phyloP scores from a whole-genome alignment of 31 red algal genomes.

The Odonthalia washingtoniensis region DNA sequence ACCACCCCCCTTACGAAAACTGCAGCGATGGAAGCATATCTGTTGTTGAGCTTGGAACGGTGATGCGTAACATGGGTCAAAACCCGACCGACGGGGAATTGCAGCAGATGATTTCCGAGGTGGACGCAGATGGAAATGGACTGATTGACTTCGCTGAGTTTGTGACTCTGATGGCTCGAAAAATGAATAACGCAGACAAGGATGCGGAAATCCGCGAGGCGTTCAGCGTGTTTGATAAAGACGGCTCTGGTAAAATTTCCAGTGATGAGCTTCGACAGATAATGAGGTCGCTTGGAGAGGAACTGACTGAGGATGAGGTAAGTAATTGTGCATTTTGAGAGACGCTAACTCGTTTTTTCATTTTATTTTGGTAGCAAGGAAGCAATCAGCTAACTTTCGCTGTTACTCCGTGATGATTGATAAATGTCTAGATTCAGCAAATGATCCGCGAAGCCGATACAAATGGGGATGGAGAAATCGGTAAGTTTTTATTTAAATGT shows the following conservation, averaged over 20 bases:
- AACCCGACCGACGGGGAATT: conserved; percentile 90
- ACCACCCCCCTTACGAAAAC: neutral
- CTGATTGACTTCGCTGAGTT: conserved; percentile 98
- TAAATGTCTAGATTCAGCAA: conserved; percentile 84
- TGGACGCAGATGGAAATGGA: conserved; percentile 92
- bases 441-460: conserved; percentile 95
- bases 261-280: conserved; percentile 87
- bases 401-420: no score
- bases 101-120: conserved; percentile 91
- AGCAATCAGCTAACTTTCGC: no score
- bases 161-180: conserved; percentile 86
- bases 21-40: conserved; percentile 90
- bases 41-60: conserved; percentile 82
- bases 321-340: neutral
- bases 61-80: conserved; percentile 91
- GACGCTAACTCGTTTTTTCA: neutral
- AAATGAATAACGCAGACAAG: conserved; percentile 93
- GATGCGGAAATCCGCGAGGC: conserved; percentile 91
- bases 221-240: conserved; percentile 95
- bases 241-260: conserved; percentile 93
- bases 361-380: no score
- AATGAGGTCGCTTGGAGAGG: conserved; percentile 89
- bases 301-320: conserved; percentile 93
- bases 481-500: conserved; percentile 31
- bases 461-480: conserved; percentile 91